phyloP scores from a whole-genome alignment of 345 rosid genomes.

The Eucalyptus camaldulensis region DNA sequence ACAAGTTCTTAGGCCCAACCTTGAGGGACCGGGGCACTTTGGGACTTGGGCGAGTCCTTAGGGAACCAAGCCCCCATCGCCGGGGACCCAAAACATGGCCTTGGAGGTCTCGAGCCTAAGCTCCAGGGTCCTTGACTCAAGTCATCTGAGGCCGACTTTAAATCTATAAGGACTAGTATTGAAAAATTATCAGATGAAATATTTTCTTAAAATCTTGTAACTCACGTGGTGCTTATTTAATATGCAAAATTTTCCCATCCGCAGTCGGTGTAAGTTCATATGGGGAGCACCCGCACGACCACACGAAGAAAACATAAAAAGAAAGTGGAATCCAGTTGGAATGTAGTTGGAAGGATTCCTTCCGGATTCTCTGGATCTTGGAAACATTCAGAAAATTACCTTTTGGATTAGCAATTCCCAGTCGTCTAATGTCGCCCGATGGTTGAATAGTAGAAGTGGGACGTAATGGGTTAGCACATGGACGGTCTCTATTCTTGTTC shows the following conservation, averaged over 20 bases:
- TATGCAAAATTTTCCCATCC: not conserved
- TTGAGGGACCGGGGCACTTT: rapidly evolving
- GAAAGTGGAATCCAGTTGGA: not conserved
- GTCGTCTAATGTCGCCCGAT: not conserved
- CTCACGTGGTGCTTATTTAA: not conserved
- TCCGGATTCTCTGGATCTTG: not conserved
- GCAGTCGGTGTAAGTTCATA: not conserved
- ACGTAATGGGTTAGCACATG: not conserved
- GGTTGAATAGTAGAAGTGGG: not conserved
- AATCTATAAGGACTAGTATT: not conserved
- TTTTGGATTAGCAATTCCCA: not conserved
- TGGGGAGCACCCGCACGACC: not conserved
- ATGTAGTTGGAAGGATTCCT: not conserved
- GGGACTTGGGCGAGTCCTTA: not conserved
- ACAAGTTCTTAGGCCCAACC: not conserved
- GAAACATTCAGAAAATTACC: not conserved
- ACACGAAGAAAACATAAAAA: not conserved
- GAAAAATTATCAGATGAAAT: not conserved
- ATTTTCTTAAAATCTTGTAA: not conserved
- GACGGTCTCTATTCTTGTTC: not conserved
- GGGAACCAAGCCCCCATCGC: rapidly evolving
- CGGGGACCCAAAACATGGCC: not conserved
- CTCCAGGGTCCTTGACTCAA: not conserved
- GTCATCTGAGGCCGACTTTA: not conserved
- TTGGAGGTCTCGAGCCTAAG: not conserved